Conservation (phyloP, 83 land plant genomes). For the Diphasiastrum complanatum region DNA sequence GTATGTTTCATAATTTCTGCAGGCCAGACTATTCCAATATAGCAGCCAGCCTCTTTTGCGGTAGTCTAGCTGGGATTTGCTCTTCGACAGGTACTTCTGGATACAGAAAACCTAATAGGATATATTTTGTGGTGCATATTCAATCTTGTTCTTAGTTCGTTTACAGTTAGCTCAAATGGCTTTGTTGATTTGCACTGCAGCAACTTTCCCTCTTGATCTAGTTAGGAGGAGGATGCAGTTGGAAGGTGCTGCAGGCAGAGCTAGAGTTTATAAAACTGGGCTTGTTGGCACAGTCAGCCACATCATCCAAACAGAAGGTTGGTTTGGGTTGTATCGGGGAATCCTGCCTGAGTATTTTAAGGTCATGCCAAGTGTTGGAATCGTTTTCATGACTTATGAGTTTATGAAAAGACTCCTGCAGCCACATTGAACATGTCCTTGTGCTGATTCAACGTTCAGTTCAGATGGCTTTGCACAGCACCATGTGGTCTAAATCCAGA, state of each 20-base stretch:
- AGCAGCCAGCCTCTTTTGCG: slow-evolving; percentile 7
- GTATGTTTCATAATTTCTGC: neutral
- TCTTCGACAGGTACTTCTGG: slow-evolving; percentile 3
- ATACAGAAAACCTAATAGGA: neutral
- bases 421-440: no score
- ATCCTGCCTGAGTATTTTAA: slow-evolving; percentile 16
- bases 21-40: slow-evolving; percentile 5
- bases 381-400: slow-evolving; percentile 17
- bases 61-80: slow-evolving; percentile 13
- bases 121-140: neutral
- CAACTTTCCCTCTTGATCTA: slow-evolving; percentile 11
- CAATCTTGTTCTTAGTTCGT: no score
- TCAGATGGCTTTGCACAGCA: no score
- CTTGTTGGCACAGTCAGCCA: neutral
- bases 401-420: slow-evolving; percentile 15
- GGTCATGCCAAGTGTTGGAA: slow-evolving; percentile 15
- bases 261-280: slow-evolving; percentile 6
- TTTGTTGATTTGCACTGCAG: neutral
- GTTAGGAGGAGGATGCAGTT: slow-evolving; percentile 14
- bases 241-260: slow-evolving; percentile 12
- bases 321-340: slow-evolving; percentile 4
- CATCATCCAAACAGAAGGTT: slow-evolving; percentile 6
- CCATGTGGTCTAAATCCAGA: no score
- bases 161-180: no score
- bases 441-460: no score